Conservation (phyloP, 2,329 filamentous ascomycete genomes). For the Westerdykella ornata region DNA sequence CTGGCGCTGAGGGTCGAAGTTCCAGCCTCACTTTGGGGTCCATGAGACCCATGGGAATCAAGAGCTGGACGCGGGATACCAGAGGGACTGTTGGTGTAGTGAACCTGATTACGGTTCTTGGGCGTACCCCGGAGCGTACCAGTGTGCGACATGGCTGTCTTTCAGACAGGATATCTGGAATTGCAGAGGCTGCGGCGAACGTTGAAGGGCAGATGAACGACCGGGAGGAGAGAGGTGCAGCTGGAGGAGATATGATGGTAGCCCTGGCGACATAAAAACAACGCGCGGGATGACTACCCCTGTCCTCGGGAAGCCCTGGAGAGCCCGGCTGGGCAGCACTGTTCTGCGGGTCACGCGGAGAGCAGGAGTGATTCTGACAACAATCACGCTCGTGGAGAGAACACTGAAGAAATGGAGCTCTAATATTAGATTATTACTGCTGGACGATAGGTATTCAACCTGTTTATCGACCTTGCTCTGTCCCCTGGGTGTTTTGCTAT, state of each 20-base stretch:
- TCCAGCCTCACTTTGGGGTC: slow-evolving; percentile 52
- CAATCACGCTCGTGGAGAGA: too few species aligned
- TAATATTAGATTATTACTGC: too few species aligned
- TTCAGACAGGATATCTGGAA: background rate
- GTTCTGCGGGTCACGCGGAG: background rate
- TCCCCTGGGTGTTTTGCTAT: too few species aligned
- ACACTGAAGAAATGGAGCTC: too few species aligned
- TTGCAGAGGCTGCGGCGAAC: background rate
- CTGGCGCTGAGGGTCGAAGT: slow-evolving; percentile 78
- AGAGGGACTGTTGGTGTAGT: slow-evolving; percentile 60
- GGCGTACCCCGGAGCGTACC: slow-evolving; percentile 66
- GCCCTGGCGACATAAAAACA: too few species aligned
- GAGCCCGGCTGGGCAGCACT: background rate
- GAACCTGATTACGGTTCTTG: slow-evolving; percentile 54
- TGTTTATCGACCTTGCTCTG: too few species aligned
- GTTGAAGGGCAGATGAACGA: background rate
- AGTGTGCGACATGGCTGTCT: slow-evolving; percentile 50
- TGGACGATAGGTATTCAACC: too few species aligned
- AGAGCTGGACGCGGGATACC: slow-evolving; percentile 66
- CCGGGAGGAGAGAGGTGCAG: background rate
- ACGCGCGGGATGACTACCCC: too few species aligned
- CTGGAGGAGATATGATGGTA: background rate
- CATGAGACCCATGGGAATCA: slow-evolving; percentile 46
- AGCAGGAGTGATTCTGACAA: too few species aligned
- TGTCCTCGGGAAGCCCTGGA: too few species aligned